These are phyloP conservation scores for Penicillium fuscoglaucum DNA, from an alignment of 2,329 filamentous ascomycete genomes.

Conservation along the genomic window DNA sequence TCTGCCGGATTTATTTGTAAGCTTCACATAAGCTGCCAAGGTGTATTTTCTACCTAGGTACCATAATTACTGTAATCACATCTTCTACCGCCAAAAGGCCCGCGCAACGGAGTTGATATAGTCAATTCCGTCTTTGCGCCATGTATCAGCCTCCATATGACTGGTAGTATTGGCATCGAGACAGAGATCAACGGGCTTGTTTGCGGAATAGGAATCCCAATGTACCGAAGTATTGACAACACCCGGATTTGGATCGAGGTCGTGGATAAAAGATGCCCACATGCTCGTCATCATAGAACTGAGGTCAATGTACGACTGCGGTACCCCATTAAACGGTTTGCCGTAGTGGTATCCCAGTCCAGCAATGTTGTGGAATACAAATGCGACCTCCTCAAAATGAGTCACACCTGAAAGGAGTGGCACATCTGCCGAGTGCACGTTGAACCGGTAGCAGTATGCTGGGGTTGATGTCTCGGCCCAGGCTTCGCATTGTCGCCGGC, in stretches of 20 bases:
- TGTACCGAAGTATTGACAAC: constrained; percentile 23
- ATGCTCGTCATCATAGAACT: constrained; percentile 52
- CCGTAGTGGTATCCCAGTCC: constrained; percentile 49
- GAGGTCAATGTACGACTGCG: constrained; percentile 45
- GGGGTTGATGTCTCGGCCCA: constrained; percentile 52
- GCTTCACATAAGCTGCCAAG: background rate
- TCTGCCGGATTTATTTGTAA: background rate
- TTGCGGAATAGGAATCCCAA: constrained; percentile 50
- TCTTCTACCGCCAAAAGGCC: constrained; percentile 26
- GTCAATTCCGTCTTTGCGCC: constrained; percentile 40
- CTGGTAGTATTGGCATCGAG: constrained; percentile 52
- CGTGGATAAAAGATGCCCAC: constrained; percentile 55
- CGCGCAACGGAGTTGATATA: constrained; percentile 32
- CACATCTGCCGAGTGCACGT: constrained; percentile 51
- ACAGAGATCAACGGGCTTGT: constrained; percentile 49
- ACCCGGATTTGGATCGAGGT: constrained; percentile 47
- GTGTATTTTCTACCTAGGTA: background rate
- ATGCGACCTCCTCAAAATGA: constrained; percentile 59
- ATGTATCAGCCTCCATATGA: constrained; percentile 48
- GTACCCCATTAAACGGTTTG: constrained; percentile 41
- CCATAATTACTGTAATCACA: background rate
- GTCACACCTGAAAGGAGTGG: constrained; percentile 47
- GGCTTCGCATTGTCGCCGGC: constrained; percentile 54
- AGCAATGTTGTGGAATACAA: constrained; percentile 55
- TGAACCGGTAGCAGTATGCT: constrained; percentile 65